Evolutionary conservation across 2,329 filamentous ascomycete species (phyloP).

Genomic region (Endoconidiophora polonica): DNA sequence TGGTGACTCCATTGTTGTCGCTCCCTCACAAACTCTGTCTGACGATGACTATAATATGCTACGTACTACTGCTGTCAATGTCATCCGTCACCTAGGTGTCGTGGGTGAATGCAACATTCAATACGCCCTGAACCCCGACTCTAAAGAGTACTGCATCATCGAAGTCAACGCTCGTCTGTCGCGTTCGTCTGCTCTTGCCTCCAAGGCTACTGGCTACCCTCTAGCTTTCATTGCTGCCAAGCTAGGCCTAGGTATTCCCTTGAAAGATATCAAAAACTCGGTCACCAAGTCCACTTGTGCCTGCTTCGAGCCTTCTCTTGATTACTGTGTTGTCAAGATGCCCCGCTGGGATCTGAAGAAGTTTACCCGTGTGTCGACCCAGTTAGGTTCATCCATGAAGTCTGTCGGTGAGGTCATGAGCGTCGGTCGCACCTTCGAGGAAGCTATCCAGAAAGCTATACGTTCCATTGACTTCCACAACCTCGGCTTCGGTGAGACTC

Average conservation of each 20-base stretch:
- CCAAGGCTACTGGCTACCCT: constrained; percentile 93
- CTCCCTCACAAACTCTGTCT: constrained; percentile 87
- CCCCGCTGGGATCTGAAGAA: constrained; percentile 98
- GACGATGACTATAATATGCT: constrained; percentile 99
- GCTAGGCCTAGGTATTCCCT: constrained; percentile 79
- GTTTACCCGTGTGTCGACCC: constrained; percentile 89
- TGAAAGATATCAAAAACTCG: constrained; percentile 92
- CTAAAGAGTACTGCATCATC: constrained; percentile 94
- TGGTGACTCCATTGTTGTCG: constrained; percentile 94
- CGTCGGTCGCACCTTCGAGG: constrained; percentile 90
- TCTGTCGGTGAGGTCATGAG: constrained; percentile 99
- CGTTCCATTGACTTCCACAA: constrained; percentile 91
- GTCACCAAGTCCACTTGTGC: constrained; percentile 92
- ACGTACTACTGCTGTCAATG: constrained; percentile 87
- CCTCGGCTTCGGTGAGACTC: constrained; percentile 78
- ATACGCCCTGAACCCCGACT: constrained; percentile 91
- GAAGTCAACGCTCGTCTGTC: constrained; percentile 96
- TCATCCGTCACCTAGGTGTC: constrained; percentile 90
- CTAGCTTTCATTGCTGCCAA: constrained; percentile 95
- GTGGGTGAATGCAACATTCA: constrained; percentile 99
- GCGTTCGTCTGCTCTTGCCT: constrained; percentile 84
- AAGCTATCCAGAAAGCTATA: constrained; percentile 97
- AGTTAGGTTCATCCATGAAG: constrained; percentile 97
- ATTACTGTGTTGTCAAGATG: constrained; percentile 98
- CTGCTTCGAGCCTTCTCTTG: constrained; percentile 94